Conservation (phyloP, 352 stramenopile genomes). For the Thraustotheca clavata region DNA sequence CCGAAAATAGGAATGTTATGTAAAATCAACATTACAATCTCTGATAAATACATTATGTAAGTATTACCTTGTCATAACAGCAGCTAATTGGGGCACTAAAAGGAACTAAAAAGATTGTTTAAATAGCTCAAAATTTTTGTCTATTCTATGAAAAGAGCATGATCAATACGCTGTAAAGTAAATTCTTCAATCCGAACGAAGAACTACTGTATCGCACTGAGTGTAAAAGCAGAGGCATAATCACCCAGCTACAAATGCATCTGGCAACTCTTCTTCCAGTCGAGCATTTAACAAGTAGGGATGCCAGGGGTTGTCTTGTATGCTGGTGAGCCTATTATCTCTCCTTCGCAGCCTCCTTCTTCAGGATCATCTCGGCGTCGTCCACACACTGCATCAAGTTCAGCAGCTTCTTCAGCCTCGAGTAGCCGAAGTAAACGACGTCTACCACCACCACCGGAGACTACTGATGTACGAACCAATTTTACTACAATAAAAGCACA, state of each 20-base stretch:
- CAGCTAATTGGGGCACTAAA: too few species aligned
- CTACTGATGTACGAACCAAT: neutral
- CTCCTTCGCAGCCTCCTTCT: neutral
- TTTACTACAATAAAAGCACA: neutral
- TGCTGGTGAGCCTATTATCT: neutral
- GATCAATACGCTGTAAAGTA: too few species aligned
- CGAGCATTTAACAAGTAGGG: neutral
- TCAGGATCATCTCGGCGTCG: too few species aligned
- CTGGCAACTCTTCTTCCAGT: neutral
- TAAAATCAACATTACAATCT: too few species aligned
- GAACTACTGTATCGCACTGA: slow-evolving; percentile 7
- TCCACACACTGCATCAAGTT: neutral
- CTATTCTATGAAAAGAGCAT: too few species aligned
- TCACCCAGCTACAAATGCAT: neutral
- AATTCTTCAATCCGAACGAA: too few species aligned
- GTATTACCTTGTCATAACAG: too few species aligned
- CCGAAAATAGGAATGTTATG: too few species aligned
- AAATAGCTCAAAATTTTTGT: too few species aligned
- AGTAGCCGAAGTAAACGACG: neutral
- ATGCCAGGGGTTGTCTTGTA: slow-evolving; percentile 5
- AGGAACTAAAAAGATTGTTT: too few species aligned
- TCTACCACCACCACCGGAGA: neutral
- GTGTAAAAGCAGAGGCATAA: neutral
- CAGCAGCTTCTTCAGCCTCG: neutral
- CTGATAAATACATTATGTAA: too few species aligned